Evolutionary conservation across 768 basidiomycete species (phyloP).

Genomic region (Kwoniella mangroviensis): DNA sequence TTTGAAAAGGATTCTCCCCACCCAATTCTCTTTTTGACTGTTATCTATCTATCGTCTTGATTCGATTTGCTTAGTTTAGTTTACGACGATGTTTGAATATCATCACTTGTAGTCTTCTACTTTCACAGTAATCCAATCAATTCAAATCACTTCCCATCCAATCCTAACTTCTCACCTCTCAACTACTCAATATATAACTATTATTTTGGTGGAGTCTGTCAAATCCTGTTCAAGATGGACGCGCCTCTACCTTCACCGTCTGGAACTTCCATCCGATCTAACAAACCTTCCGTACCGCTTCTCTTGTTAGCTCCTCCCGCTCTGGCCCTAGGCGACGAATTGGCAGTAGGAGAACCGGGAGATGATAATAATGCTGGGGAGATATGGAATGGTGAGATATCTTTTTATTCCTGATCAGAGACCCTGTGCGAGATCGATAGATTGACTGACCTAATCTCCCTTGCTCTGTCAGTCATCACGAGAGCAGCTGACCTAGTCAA

Average conservation of each 20-base stretch:
- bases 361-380: constrained; percentile 46
- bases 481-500: constrained; percentile 48
- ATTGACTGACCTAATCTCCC: too few relatives aligned
- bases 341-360: constrained; percentile 41
- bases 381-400: constrained; percentile 48
- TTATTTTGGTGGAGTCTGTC: background rate
- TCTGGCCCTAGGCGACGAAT: constrained; percentile 40
- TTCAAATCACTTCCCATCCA: too few relatives aligned
- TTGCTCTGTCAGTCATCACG: constrained; percentile 45
- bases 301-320: constrained; percentile 49
- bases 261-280: constrained; percentile 18
- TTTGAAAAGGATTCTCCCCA: background rate
- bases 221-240: constrained; percentile 13
- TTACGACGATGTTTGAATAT: constrained; percentile 4
- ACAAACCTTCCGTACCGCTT: constrained; percentile 31
- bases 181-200: background rate
- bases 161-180: too few relatives aligned
- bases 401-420: too few relatives aligned
- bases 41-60: background rate
- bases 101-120: constrained; percentile 10
- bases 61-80: background rate
- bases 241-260: constrained; percentile 26
- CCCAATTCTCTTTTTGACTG: background rate
- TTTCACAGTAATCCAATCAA: too few relatives aligned
- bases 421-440: too few relatives aligned